These are phyloP conservation scores for Diutina catenulata DNA, from an alignment of 1,139 yeast species.

Conservation along the genomic window DNA sequence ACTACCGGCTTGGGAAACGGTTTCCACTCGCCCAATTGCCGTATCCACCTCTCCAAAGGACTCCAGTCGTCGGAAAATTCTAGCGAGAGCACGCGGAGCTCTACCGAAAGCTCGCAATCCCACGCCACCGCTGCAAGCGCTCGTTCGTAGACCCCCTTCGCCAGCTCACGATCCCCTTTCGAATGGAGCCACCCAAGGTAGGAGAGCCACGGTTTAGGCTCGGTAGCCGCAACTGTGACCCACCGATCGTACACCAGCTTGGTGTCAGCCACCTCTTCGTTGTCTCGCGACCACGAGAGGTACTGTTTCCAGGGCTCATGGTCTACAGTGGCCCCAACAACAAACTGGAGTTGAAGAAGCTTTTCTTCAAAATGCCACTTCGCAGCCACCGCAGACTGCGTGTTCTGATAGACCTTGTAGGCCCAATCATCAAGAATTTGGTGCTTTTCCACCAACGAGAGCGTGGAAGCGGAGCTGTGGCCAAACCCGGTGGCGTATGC, in stretches of 20 bases:
- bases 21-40: background rate
- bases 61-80: background rate
- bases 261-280: conserved; percentile 23
- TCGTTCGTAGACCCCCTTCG: conserved; percentile 37
- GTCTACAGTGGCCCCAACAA: conserved; percentile 12
- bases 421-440: conserved; percentile 33
- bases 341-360: conserved; percentile 31
- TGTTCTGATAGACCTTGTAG: conserved; percentile 26
- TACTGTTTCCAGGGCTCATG: conserved; percentile 45
- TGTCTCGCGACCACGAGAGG: conserved; percentile 13
- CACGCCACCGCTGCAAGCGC: conserved; percentile 47
- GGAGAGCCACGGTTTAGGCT: background rate
- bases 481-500: conserved; percentile 14
- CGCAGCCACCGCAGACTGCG: conserved; percentile 39
- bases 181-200: conserved; percentile 6
- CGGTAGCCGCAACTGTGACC: background rate
- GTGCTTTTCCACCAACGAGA: conserved; percentile 19
- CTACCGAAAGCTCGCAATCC: conserved; percentile 43
- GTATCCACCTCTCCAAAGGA: too few relatives aligned
- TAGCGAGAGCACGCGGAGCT: too few relatives aligned
- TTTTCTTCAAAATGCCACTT: conserved; percentile 54
- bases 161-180: background rate
- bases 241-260: background rate
- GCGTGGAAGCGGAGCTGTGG: conserved; percentile 14
- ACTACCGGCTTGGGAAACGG: background rate